Evolutionary conservation across 257 asterid species (phyloP), one percentile per base, ranked within the genome.

Genomic region (Dorcoceras hygrometricum): DNA sequence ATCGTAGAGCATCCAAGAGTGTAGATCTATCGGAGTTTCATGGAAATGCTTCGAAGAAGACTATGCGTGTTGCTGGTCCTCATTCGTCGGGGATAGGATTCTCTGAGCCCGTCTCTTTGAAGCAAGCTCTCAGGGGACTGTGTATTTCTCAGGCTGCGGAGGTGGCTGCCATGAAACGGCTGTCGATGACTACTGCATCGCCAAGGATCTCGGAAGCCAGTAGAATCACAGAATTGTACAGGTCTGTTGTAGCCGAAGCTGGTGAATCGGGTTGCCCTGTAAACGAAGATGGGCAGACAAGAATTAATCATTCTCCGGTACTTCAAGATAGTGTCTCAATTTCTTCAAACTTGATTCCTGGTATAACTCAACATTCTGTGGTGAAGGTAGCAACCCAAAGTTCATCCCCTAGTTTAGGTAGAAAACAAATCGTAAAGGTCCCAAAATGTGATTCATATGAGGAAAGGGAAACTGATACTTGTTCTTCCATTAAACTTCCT

Each of bases 81-180:
- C 76, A 73, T 65, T 85, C 98, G 27, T 95, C 96, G 0, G 96
- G 85, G 57, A 78, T 82, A 39, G 95, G 98, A 57, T 86, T 83
- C 71, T 89, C 97, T 8, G 96, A 88, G 71, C 94, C 96, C 12
- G 87, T 88, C 55, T 82, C 98, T 70, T 67, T 93, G 51, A 93
- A 93, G 71, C 97, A 93, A 77, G 97, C 98, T 0, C 78, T 89
- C n/a, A 80, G 98, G 75, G 97, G 98, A 8, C 81, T 83, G 63
- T 89, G 98, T 80, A 87, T 93, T 77, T 93, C 98, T 32, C 98
- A 89, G 79, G 98, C 97, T 18, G 93, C 96, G 1, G 98, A 93
- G 79, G 78, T 81, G 84, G 98, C 98, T 53, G 91, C 94, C 24
- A 70, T 74, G 55, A 93, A 84, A 76, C 80, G 98, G 43, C 46